Base-by-base conservation (phyloP, 495 filamentous ascomycete genomes). In the Penicillium angulare region DNA sequence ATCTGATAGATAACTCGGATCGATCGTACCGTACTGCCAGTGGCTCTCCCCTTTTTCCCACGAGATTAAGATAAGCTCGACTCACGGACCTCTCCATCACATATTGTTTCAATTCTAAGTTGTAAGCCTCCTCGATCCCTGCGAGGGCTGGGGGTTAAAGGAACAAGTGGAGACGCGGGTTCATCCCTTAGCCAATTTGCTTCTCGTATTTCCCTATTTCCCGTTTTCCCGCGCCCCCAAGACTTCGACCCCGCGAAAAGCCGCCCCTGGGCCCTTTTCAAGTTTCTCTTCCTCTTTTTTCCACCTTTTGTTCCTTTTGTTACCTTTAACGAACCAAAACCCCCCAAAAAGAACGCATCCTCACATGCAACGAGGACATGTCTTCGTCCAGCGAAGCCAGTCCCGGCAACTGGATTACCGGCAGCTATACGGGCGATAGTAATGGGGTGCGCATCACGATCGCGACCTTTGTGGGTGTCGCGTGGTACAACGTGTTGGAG, bases 401-500 rank as follows among this genome's bases (percentile, higher is more conserved):
- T 42, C 56, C 62, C 17, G 56, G 53, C 9, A 52, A 63, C 51
- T 65, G 62, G 62, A 65, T 65, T 40, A 62, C 54, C 16, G 55
- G 62, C 24, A 60, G 59, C 41, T 65, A 65, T 17, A 63, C 56
- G 2, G 62, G 62, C 36, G 29, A 54, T 43, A 65, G 62, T 33
- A 45, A 43, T 41, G 57, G 53, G 0, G 59, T 65, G 20, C 59
- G 50, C 49, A 73, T 73, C 68, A 71, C 68, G 5, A 61, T 66
- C 35, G 65, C 60, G 31, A 69, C 63, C 29, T 74, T 73, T 46
- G 50, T 72, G 8, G 62, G 58, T 7, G 64, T 74, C 43, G 61
- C 61, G 12, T 65, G 66, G 50, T 73, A 72, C 50, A 71, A 74
- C 24, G 57, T 69, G 20, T 24, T 74, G 21, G 73, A 76, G 56